Base-by-base conservation (phyloP, 176 grass and related monocot species). In the Miscanthus lutarioriparius region DNA sequence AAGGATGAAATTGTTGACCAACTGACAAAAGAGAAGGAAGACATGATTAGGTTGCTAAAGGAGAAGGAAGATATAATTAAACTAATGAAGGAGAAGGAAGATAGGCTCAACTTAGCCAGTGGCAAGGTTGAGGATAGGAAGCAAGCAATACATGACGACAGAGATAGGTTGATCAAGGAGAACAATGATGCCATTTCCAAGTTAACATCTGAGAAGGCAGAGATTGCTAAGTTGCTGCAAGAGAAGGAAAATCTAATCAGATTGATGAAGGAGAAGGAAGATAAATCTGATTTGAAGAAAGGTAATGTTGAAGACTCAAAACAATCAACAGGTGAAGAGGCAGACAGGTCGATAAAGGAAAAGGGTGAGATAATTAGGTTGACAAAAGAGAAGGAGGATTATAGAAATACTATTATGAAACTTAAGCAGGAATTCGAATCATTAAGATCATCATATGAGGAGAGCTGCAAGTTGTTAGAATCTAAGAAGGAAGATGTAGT, bases 131-230 rank as follows among this genome's bases (percentile, higher is more conserved):
- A 71, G 7, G 54, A 45, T 23, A 82, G 56, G 47, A 89, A 72
- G 26, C 40, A 77, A 86, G 67, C 10, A 43, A 71, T 75, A 77
- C 44, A 86, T 51, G 91, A 93, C 12, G 77, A 89, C 16, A 81
- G 54, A n/a, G 80, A 67, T 66, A 93, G 65, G 79, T 68, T 97
- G 77, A 91, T 85, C 30, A 85, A 87, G 61, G 91, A 92, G 67
- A 91, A 91, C 64, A 82, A 68, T 73, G 71, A 73, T 80, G 58
- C 28, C 17, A 22, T 85, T 53, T n/a, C 67, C 61, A 80, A 30
- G 38, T 80, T 89, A 79, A 74, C 58, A 79, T 39, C 23, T 20
- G 87, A 88, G 81, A 88, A 88, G 80, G 80, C 84, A 84, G 69
- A 84, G 44, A 80, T 84, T 51, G 12, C 53, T 72, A 84, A 66